Base-by-base conservation (phyloP, 257 asterid genomes). In the Nicotiana tomentosiformis region DNA sequence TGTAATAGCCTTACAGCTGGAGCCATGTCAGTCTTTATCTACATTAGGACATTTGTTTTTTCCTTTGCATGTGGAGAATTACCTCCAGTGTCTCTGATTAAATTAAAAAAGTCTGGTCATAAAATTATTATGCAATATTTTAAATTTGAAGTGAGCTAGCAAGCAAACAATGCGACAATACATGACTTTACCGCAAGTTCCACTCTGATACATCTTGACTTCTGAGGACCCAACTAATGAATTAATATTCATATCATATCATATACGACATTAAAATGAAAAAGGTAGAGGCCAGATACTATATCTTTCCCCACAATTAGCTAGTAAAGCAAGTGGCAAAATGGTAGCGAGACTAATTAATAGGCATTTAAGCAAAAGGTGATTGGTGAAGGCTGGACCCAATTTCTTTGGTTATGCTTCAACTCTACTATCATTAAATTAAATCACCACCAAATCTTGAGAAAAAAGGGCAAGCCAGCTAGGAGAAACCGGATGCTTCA, bases 401-500 rank as follows among this genome's bases (percentile, higher is more conserved):
- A 17, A 0, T 57, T 61, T 23, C 43, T 37, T 49, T 60, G n/a
- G 70, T 43, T 37, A 37, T 39, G 64, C 80, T 49, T 7, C n/a
- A 66, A 74, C 62, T 74, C 80, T 74, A 51, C 7, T 74, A 74
- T 74, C 1, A 20, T 20, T 20, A 20, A 20, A 51, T 51, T 51
- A 23, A 9, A 74, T 74, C 64, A 46, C 26, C 26, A 74, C 51
- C 12, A 74, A 49, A 51, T 74, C 26, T 74, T 74, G 32, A 11
- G 62, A 49, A 23, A 74, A 72, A 72, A 20, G 20, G 18, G 77
- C 66, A 39, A 20, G 51, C 78, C 83, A 66, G 83, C 83, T 81
- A 66, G 18, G 78, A 51, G 83, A 81, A 81, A 66, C 78, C 78
- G 6, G 65, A 81, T 66, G 83, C 83, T 81, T 81, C 66, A 7